Base-by-base conservation (phyloP, 148 eudicot genomes). In the Chenopodium album region DNA sequence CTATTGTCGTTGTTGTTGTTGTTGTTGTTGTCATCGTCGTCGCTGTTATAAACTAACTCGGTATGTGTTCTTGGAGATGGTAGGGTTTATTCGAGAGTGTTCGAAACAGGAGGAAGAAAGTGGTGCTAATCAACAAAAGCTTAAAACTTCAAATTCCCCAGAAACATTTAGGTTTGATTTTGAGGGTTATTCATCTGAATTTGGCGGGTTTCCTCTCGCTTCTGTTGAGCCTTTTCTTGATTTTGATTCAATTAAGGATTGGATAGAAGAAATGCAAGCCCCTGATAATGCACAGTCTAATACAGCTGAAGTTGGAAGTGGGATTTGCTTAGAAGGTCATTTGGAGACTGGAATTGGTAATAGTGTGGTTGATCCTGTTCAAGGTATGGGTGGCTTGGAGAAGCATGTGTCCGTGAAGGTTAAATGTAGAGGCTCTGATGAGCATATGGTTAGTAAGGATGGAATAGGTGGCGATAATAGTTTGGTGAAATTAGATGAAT, bases 231-330 rank as follows among this genome's bases (percentile, higher is more conserved):
- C 88, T 12, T 84, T 89, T 75, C 83, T 89, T 23, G 96, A 94
- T 90, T 88, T 94, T 56, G 94, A 94, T 28, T 85, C 82, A 44
- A 76, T 91, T 14, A 84, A 78, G 80, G 88, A 84, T 84, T 94
- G 92, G 92, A 77, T 86, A 37, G 88, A 89, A 80, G 92, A 86
- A 71, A 82, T 78, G 81, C 85, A 83, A 28, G 87, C 50, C 56
- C 71, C 87, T 41, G 84, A 76, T 50, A 62, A 48, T 54, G 81
- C 34, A 46, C 81, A 44, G 34, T 73, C 78, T 22, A 71, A 23
- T 23, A 81, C 78, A 67, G 80, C 67, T 59, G 81, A 56, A 20
- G 29, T 46, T 56, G 79, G 76, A 83, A 68, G 75, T 75, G 80
- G 76, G 73, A 37, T 65, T n/a, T 80, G 16, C 22, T 76, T 64